Evolutionary conservation across 192 early-diverging fungal species (phyloP).

Genomic region (Obelidium mucronatum): DNA sequence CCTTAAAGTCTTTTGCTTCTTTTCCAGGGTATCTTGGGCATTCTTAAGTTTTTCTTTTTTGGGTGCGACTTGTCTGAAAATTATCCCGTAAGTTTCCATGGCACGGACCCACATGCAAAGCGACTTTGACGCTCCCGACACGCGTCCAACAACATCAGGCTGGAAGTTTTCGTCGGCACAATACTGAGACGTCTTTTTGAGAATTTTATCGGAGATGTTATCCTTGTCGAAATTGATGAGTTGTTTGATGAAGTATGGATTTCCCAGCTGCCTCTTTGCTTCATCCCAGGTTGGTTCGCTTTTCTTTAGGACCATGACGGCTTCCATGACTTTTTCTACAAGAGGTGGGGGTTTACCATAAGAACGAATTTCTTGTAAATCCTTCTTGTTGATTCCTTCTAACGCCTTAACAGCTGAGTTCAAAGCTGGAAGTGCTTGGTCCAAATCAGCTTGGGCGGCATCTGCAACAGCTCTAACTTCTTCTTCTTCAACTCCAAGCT

Average conservation of each 20-base stretch:
- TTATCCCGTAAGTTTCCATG: constrained; percentile 68
- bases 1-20: constrained; percentile 62
- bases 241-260: constrained; percentile 71
- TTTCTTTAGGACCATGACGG: constrained; percentile 67
- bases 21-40: constrained; percentile 65
- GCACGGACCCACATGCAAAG: constrained; percentile 70
- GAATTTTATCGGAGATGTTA: constrained; percentile 66
- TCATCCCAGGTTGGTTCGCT: constrained; percentile 70
- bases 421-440: constrained; percentile 63
- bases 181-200: constrained; percentile 61
- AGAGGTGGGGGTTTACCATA: constrained; percentile 68
- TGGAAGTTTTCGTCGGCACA: constrained; percentile 66
- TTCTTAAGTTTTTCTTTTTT: constrained; percentile 64
- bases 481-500: constrained; percentile 65
- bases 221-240: constrained; percentile 68
- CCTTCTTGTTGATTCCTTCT: constrained; percentile 68
- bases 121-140: constrained; percentile 65
- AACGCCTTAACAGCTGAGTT: constrained; percentile 66
- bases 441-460: constrained; percentile 66
- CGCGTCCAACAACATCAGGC: constrained; percentile 65
- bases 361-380: constrained; percentile 62
- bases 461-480: constrained; percentile 66
- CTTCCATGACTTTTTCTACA: constrained; percentile 72
- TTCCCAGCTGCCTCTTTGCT: constrained; percentile 66
- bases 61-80: constrained; percentile 66